These are phyloP conservation scores for Scheffersomyces quercinus DNA, from an alignment of 1,139 yeast species.

Conservation along the genomic window DNA sequence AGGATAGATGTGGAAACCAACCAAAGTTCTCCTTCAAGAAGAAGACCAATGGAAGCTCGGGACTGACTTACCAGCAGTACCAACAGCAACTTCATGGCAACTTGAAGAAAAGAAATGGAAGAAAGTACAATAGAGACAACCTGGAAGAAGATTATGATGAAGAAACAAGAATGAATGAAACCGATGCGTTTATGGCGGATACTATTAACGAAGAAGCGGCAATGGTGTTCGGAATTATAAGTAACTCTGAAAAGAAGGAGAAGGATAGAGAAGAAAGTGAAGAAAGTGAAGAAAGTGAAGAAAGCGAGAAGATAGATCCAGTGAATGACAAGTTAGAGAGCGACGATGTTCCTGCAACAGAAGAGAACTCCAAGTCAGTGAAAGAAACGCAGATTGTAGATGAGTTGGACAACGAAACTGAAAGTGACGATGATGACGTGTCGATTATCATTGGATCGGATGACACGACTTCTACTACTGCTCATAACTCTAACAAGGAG, in stretches of 20 bases:
- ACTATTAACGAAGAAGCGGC: slow-evolving; percentile 45
- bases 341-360: background rate
- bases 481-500: slow-evolving; percentile 16
- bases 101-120: slow-evolving; percentile 7
- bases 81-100: slow-evolving; percentile 15
- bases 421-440: slow-evolving; percentile 38
- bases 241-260: slow-evolving; percentile 18
- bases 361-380: background rate
- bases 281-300: slow-evolving; percentile 7
- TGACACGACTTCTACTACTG: slow-evolving; percentile 30
- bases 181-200: slow-evolving; percentile 19
- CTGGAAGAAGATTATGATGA: slow-evolving; percentile 9
- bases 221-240: slow-evolving; percentile 47
- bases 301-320: slow-evolving; percentile 2
- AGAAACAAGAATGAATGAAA: slow-evolving; percentile 10
- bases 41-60: slow-evolving; percentile 16
- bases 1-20: slow-evolving; percentile 51
- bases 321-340: slow-evolving; percentile 1
- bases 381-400: slow-evolving; percentile 16
- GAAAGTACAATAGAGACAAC: slow-evolving; percentile 2
- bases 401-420: slow-evolving; percentile 7
- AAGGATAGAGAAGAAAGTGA: slow-evolving; percentile 6
- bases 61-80: slow-evolving; percentile 16
- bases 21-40: slow-evolving; percentile 46
- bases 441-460: slow-evolving; percentile 46